Evolutionary conservation across 768 basidiomycete species (phyloP).

Genomic region (Suillus tomentosus): DNA sequence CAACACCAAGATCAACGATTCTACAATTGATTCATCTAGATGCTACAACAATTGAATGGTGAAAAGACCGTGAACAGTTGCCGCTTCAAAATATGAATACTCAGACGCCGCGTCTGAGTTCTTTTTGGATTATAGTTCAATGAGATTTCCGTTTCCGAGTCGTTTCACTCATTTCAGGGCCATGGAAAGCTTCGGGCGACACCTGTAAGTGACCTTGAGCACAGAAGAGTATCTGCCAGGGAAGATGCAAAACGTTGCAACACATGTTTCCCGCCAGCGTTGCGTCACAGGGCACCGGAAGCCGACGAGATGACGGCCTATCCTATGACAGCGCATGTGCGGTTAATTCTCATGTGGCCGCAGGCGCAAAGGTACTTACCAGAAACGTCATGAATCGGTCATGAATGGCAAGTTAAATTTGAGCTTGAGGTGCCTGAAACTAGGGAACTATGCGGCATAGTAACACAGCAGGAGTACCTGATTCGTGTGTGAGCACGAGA

Average conservation of each 20-base stretch:
- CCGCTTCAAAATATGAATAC: neutral
- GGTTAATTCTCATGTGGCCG: slow-evolving; percentile 5
- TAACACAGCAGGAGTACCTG: slow-evolving; percentile 3
- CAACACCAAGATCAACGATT: neutral
- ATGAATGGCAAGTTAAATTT: slow-evolving; percentile 3
- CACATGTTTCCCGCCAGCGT: slow-evolving; percentile 6
- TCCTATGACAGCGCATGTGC: neutral
- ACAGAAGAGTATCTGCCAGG: neutral
- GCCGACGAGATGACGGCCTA: neutral
- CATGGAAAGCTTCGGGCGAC: neutral
- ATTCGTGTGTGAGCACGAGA: neutral
- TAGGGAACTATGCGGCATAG: neutral
- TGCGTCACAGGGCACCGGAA: slow-evolving; percentile 12
- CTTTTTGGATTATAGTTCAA: neutral
- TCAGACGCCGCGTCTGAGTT: neutral
- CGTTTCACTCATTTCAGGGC: neutral
- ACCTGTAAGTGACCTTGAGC: neutral
- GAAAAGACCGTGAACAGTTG: neutral
- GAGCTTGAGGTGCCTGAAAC: slow-evolving; percentile 1
- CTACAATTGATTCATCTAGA: neutral
- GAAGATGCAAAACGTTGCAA: neutral
- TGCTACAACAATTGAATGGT: too few species aligned
- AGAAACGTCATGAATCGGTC: neutral
- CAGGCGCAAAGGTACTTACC: slow-evolving; percentile 6
- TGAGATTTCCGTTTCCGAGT: neutral